A percentile compares a stretch with the other conserved stretches of the same genome.
These are phyloP conservation scores for Saturnispora serradocipensis DNA, from an alignment of 805 yeast genomes.

Conservation along the genomic window DNA sequence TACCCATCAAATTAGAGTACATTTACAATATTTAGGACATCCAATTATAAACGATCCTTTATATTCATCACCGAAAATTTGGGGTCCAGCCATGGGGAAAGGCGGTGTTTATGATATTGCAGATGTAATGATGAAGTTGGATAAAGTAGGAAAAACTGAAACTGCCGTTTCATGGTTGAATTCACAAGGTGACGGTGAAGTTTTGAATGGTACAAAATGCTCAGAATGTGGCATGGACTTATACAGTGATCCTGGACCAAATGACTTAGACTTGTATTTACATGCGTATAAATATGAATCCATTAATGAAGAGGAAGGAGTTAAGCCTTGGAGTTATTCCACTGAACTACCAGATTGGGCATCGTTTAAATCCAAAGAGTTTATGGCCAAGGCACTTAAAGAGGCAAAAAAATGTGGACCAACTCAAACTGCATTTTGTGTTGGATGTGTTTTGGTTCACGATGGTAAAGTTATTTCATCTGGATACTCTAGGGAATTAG, in stretches of 20 bases:
- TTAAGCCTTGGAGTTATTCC: conserved; percentile 52
- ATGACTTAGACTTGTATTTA: conserved; percentile 80
- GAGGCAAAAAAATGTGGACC: conserved; percentile 77
- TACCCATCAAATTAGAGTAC: conserved; percentile 93
- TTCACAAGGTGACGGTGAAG: conserved; percentile 57
- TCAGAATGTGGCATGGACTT: conserved; percentile 57
- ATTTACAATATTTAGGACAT: conserved; percentile 76
- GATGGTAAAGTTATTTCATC: conserved; percentile 61
- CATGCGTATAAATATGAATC: conserved; percentile 82
- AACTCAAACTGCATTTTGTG: conserved; percentile 80
- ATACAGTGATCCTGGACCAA: conserved; percentile 82
- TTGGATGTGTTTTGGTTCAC: conserved; percentile 79
- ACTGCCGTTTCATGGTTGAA: conserved; percentile 63
- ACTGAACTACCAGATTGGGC: conserved; percentile 87
- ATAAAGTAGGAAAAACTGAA: conserved; percentile 60
- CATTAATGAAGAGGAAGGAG: conserved; percentile 15
- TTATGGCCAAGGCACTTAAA: conserved; percentile 67
- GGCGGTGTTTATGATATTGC: conserved; percentile 38
- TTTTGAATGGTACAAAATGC: conserved; percentile 45
- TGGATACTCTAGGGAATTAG: conserved; percentile 85
- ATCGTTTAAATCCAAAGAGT: conserved; percentile 40
- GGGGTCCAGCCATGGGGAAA: conserved; percentile 74
- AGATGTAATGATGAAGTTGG: conserved; percentile 40
- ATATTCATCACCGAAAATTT: conserved; percentile 65
- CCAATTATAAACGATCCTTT: conserved; percentile 93